A percentile compares a stretch with the other conserved stretches of the same genome.
phyloP scores from a whole-genome alignment of 208 protist genomes.

The Trypanosoma conorhini region DNA sequence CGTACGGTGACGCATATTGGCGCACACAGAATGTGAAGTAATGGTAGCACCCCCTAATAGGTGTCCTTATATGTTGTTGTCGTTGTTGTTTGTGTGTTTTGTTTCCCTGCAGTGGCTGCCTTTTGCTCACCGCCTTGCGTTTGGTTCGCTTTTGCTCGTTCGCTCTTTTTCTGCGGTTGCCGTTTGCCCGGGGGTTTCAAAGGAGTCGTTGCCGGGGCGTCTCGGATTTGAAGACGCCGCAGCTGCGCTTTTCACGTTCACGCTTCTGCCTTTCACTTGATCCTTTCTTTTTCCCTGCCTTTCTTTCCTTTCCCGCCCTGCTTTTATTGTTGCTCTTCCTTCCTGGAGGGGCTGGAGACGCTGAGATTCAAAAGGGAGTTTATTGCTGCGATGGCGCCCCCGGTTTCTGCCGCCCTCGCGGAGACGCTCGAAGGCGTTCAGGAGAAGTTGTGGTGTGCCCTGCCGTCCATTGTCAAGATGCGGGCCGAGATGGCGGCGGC shows the following conservation, averaged over 20 bases:
- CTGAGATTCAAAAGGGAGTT: neutral
- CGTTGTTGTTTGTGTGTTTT: constrained; percentile 1
- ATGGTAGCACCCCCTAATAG: neutral
- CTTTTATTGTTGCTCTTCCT: neutral
- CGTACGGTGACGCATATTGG: constrained; percentile 84
- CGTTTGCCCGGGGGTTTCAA: neutral
- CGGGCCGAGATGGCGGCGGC: constrained; percentile 11
- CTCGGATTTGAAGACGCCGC: neutral
- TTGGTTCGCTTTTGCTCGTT: neutral
- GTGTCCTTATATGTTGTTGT: constrained; percentile 1
- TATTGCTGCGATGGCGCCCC: constrained; percentile 1
- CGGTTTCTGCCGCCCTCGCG: constrained; percentile 13
- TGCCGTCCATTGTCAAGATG: constrained; percentile 43
- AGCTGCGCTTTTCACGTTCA: neutral
- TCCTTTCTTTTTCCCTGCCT: neutral
- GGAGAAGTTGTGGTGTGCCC: constrained; percentile 61
- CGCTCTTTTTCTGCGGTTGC: neutral
- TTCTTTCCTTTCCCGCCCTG: neutral
- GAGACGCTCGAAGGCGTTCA: constrained; percentile 48
- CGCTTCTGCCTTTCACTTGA: neutral
- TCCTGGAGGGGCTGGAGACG: neutral
- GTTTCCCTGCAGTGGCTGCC: no score
- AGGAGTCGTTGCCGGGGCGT: neutral
- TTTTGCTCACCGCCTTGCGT: no score
- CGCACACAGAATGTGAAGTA: constrained; percentile 9